Percentiles rank a stretch among this genome's conserved stretches.
Conservation (phyloP, 306 rosid species). For the Prunus davidiana region DNA sequence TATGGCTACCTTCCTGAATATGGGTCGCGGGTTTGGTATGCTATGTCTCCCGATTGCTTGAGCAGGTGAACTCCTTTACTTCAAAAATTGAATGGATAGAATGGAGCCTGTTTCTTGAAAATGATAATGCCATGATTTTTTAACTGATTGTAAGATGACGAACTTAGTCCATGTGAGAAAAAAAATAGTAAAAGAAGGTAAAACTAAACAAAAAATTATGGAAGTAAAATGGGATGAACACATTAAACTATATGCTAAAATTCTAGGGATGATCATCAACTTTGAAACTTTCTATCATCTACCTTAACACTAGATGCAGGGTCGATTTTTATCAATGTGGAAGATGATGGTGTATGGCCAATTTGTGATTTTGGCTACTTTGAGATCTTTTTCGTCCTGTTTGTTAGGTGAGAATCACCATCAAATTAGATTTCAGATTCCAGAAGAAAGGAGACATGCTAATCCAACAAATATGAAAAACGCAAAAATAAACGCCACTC, state of each 20-base stretch:
- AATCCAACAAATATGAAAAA: no score
- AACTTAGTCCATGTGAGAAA: background rate
- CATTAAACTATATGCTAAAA: background rate
- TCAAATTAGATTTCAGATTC: no score
- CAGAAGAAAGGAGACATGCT: no score
- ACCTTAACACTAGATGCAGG: background rate
- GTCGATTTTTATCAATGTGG: background rate
- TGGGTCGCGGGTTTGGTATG: background rate
- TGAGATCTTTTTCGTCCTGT: no score
- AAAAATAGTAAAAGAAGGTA: no score
- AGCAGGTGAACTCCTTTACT: conserved; percentile 1
- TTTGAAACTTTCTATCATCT: background rate
- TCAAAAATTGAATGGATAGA: background rate
- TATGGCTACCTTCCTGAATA: background rate
- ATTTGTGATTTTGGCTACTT: no score
- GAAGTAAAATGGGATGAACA: background rate
- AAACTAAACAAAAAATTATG: background rate
- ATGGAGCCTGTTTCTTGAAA: background rate
- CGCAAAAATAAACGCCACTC: background rate
- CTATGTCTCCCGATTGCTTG: conserved; percentile 1
- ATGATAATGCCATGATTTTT: background rate
- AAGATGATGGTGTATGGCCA: background rate
- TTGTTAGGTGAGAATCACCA: background rate
- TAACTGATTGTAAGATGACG: background rate
- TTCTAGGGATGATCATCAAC: background rate